Evolutionary conservation across 2,329 filamentous ascomycete genomes (phyloP), one percentile per base, ranked within the genome.

Genomic region (Botrytis paeoniae): DNA sequence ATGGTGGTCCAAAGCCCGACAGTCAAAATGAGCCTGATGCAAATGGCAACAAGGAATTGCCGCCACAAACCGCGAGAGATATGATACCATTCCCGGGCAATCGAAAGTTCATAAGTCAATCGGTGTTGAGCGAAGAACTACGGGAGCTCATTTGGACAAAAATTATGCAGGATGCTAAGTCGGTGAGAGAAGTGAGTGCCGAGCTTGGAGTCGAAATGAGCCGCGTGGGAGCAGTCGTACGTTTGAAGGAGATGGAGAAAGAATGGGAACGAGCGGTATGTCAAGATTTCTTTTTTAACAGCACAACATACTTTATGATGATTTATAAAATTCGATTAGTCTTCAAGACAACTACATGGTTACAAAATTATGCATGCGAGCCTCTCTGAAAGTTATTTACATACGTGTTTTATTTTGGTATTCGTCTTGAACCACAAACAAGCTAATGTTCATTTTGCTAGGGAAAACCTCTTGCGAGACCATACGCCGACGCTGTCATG

Each of bases 321-420:
- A 93, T 88, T 86, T 89, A 87, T 82, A 85, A 88, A 89, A 90
- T 85, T 89, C 95, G 95, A 98, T 98, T 97, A 98, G 95, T 98
- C 95, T 97, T 97, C 87, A 98, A 97, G 95, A 98, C 95, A 90
- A 75, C 85, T 82, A 90, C 86, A 91, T 96, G 93, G 93, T 98
- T 95, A 95, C 86, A 92, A 87, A 88, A 85, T 85, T 85, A 89
- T 88, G 87, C 89, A 91, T 91, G 86, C 88, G 87, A 89, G 86
- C 89, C 89, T 91, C 89, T 91, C 91, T 93, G 91, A 93, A 79
- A 74, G 71, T 77, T 78, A 77, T 74, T 75, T 37, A 61, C 45
- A 71, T 64, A 35, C 48, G 14, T 22, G 59, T 72, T 69, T 25
- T 70, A 73, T 73, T 73, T 75, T 61, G 48, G 73, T 74, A 43